Evolutionary conservation across 2,329 filamentous ascomycete species (phyloP).

Genomic region (Fusarium sp.): DNA sequence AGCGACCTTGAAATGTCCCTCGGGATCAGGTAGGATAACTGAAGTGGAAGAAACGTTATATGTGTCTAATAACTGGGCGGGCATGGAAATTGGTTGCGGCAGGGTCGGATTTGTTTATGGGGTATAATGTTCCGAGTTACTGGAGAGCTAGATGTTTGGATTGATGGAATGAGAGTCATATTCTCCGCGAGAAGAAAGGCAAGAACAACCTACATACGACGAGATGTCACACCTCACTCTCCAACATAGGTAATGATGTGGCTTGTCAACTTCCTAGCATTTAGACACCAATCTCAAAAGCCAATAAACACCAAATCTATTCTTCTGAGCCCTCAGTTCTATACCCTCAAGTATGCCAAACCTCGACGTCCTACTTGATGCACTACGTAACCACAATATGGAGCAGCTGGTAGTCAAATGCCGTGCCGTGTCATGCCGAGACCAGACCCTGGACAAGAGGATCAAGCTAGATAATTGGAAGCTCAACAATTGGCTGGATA

Average conservation of each 20-base stretch:
- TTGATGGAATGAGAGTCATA: no score
- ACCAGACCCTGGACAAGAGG: neutral
- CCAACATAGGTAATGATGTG: neutral
- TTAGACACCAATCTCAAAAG: neutral
- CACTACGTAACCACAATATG: neutral
- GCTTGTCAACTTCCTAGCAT: neutral
- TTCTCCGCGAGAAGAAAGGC: neutral
- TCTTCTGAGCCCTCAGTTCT: no score
- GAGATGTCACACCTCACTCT: neutral
- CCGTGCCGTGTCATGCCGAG: conserved; percentile 14
- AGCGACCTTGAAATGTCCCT: no score
- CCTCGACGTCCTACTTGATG: neutral
- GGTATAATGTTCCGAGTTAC: no score
- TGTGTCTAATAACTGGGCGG: no score
- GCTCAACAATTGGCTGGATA: conserved; percentile 21
- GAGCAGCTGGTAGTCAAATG: neutral
- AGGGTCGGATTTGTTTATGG: no score
- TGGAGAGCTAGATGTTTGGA: no score
- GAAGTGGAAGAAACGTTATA: neutral
- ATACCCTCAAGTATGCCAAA: neutral
- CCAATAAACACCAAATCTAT: no score
- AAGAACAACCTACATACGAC: neutral
- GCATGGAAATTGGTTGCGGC: no score
- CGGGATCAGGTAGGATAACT: neutral
- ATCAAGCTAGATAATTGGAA: conserved; percentile 23